Conservation (phyloP, 2,329 filamentous ascomycete species). For the Talaromyces sp. region DNA sequence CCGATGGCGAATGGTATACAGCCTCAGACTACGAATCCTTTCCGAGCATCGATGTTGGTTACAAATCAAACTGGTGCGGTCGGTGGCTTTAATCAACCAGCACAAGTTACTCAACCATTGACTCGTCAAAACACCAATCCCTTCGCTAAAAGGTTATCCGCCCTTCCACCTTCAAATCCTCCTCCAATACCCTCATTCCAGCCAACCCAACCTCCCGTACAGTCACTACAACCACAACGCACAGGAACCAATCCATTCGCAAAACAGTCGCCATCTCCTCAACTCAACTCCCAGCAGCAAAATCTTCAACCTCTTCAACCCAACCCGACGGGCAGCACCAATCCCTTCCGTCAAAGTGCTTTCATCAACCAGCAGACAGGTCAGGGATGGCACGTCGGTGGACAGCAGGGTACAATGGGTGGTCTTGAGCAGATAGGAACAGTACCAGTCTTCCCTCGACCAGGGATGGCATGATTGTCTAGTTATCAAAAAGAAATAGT, state of each 20-base stretch:
- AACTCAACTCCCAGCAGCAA: conserved; percentile 31
- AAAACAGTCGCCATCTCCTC: conserved; percentile 48
- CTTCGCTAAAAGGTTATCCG: conserved; percentile 65
- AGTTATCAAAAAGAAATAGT: neutral
- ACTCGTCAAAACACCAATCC: conserved; percentile 76
- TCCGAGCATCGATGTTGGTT: conserved; percentile 80
- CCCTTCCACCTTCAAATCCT: conserved; percentile 25
- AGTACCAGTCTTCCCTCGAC: conserved; percentile 80
- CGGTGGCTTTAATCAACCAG: conserved; percentile 34
- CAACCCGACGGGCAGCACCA: conserved; percentile 83
- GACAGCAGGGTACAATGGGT: conserved; percentile 73
- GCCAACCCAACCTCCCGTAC: conserved; percentile 38
- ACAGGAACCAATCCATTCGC: conserved; percentile 72
- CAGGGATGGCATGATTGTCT: conserved; percentile 42
- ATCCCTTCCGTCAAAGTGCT: conserved; percentile 87
- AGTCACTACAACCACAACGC: conserved; percentile 53
- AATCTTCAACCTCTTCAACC: conserved; percentile 54
- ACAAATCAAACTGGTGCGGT: conserved; percentile 47
- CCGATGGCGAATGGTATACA: conserved; percentile 37
- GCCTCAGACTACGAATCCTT: conserved; percentile 73
- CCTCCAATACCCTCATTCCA: conserved; percentile 25
- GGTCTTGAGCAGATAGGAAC: conserved; percentile 71
- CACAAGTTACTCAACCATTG: conserved; percentile 46
- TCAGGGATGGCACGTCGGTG: conserved; percentile 77
- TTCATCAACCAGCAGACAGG: conserved; percentile 89